Evolutionary conservation across 768 basidiomycete genomes (phyloP).

Genomic region (Terana coerulea): DNA sequence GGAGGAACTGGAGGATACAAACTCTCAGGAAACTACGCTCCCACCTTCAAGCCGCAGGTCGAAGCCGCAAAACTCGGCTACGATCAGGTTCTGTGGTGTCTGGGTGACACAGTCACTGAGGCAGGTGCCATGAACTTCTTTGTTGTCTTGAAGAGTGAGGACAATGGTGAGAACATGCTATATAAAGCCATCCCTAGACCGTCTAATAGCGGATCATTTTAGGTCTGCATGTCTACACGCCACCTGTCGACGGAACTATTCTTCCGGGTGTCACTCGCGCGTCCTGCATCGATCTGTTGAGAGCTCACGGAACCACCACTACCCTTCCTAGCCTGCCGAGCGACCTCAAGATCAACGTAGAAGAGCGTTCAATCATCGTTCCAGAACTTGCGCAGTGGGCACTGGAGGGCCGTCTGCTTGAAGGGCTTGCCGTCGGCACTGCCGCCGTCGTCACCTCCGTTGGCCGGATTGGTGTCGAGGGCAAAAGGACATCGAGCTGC

Average conservation of each 20-base stretch:
- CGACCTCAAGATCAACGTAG: constrained; percentile 35
- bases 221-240: constrained; percentile 84
- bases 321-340: constrained; percentile 40
- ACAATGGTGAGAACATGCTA: constrained; percentile 31
- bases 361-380: constrained; percentile 44
- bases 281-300: constrained; percentile 70
- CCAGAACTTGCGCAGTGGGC: constrained; percentile 40
- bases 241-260: constrained; percentile 88
- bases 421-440: constrained; percentile 84
- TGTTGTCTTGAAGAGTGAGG: constrained; percentile 40
- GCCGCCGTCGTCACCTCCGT: constrained; percentile 76
- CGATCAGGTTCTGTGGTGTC: constrained; percentile 54
- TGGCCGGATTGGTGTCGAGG: constrained; percentile 69
- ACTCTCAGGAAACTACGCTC: constrained; percentile 40
- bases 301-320: constrained; percentile 45
- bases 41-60: constrained; percentile 42
- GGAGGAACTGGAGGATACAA: constrained; percentile 59
- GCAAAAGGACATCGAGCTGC: constrained; percentile 52
- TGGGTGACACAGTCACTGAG: constrained; percentile 37
- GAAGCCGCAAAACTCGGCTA: constrained; percentile 48
- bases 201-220: no score
- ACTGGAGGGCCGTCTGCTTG: constrained; percentile 62
- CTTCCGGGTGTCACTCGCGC: constrained; percentile 91
- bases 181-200: not conserved
- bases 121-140: constrained; percentile 59